Percentiles rank a stretch among this genome's conserved stretches.
phyloP scores from a whole-genome alignment of 2,329 filamentous ascomycete genomes.

The Hypomyces rosellus region DNA sequence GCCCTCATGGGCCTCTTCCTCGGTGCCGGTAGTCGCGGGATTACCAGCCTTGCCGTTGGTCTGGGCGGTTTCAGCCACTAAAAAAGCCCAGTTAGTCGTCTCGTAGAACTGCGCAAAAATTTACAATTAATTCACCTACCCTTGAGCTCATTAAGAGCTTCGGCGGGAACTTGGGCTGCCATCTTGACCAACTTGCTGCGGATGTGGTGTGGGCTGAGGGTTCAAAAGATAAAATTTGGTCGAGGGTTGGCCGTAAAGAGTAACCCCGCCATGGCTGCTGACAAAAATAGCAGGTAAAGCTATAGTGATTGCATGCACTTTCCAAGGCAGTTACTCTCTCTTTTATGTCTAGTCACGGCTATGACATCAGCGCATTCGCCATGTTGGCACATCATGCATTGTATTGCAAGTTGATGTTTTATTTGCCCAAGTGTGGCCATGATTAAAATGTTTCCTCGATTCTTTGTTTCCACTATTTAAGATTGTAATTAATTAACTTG shows the following conservation, averaged over 20 bases:
- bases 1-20: slow-evolving; percentile 32
- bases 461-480: no score
- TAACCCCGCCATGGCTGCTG: slow-evolving; percentile 8
- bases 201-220: slow-evolving; percentile 4
- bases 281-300: not conserved
- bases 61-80: slow-evolving; percentile 36
- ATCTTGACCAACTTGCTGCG: slow-evolving; percentile 26
- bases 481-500: no score
- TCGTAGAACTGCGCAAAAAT: not conserved
- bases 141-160: slow-evolving; percentile 39
- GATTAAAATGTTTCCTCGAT: no score
- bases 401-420: no score
- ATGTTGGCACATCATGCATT: no score
- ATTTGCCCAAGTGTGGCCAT: no score
- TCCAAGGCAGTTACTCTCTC: no score
- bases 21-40: slow-evolving; percentile 31
- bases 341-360: no score
- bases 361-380: no score
- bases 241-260: not conserved
- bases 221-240: slow-evolving; percentile 8
- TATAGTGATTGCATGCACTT: not conserved
- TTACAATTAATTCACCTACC: slow-evolving; percentile 19
- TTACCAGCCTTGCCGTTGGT: slow-evolving; percentile 35
- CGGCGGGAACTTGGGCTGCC: slow-evolving; percentile 37
- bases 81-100: not conserved